A percentile compares a stretch with the other conserved stretches of the same genome.
These are phyloP conservation scores for Begonia loranthoides DNA, from an alignment of 306 rosid species.

Conservation along the genomic window DNA sequence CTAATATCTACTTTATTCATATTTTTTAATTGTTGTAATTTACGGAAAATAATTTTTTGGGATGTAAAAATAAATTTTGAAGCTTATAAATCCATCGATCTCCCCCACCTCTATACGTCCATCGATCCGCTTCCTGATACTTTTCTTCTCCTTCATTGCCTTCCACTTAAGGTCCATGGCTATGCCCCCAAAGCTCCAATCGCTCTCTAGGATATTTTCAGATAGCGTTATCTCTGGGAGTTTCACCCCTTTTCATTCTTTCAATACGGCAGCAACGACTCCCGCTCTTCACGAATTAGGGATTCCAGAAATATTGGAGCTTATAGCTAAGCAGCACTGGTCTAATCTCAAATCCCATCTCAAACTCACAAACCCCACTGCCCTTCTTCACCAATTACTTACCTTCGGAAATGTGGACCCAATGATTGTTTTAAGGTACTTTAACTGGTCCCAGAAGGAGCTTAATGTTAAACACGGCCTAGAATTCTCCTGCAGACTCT, in stretches of 20 bases:
- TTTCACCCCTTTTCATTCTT: slow-evolving; percentile 6
- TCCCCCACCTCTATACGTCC: too few relatives aligned
- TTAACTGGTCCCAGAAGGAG: slow-evolving; percentile 51
- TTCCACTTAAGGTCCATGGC: too few relatives aligned
- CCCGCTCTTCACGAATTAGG: slow-evolving; percentile 14
- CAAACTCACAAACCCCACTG: slow-evolving; percentile 17
- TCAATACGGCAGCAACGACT: slow-evolving; percentile 7
- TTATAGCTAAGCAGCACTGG: slow-evolving; percentile 66
- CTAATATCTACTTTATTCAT: too few relatives aligned
- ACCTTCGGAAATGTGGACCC: slow-evolving; percentile 32
- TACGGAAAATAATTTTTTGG: too few relatives aligned
- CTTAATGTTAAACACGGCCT: slow-evolving; percentile 25
- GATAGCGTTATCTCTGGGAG: background rate
- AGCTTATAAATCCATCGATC: too few relatives aligned
- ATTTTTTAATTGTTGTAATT: too few relatives aligned
- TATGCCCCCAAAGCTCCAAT: too few relatives aligned
- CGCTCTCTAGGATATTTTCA: too few relatives aligned
- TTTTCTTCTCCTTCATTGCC: too few relatives aligned
- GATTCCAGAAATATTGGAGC: slow-evolving; percentile 26
- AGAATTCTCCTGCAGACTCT: slow-evolving; percentile 37
- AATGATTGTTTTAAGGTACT: slow-evolving; percentile 48
- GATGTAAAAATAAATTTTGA: too few relatives aligned
- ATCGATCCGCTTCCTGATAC: too few relatives aligned
- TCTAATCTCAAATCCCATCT: slow-evolving; percentile 47
- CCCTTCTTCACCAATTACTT: slow-evolving; percentile 37